These are phyloP conservation scores for Xylaria scruposa DNA, from an alignment of 495 filamentous ascomycete species.

Conservation along the genomic window DNA sequence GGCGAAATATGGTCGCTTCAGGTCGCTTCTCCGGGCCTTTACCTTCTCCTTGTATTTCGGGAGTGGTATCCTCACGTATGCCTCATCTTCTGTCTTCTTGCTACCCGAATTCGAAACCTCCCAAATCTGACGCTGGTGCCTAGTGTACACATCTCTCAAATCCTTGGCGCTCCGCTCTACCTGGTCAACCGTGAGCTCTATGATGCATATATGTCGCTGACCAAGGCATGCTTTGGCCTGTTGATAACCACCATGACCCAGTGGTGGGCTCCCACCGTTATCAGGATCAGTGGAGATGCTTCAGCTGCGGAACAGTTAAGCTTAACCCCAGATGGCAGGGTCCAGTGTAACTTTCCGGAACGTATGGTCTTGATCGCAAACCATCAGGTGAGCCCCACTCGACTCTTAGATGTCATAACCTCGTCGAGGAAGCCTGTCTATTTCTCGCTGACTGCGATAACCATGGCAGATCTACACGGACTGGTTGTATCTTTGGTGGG, in stretches of 20 bases:
- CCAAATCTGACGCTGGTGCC: constrained; percentile 25
- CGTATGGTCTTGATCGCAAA: constrained; percentile 82
- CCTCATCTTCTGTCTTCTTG: constrained; percentile 9
- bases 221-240: constrained; percentile 77
- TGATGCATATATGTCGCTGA: constrained; percentile 79
- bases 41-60: constrained; percentile 70
- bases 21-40: constrained; percentile 70
- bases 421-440: constrained; percentile 3
- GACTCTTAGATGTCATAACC: neutral
- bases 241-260: constrained; percentile 77
- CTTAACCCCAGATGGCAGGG: constrained; percentile 66
- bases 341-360: constrained; percentile 78
- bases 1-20: constrained; percentile 69
- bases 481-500: constrained; percentile 91
- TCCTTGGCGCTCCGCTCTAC: constrained; percentile 74
- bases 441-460: constrained; percentile 23
- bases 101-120: neutral
- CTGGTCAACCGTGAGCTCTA: constrained; percentile 71
- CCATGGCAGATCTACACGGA: constrained; percentile 75
- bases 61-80: constrained; percentile 56
- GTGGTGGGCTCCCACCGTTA: constrained; percentile 79
- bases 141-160: constrained; percentile 69
- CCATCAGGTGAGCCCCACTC: constrained; percentile 66
- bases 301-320: constrained; percentile 73
- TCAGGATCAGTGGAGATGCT: constrained; percentile 78